phyloP scores from a whole-genome alignment of 2,329 filamentous ascomycete genomes.

The Epicoccum sorghinum region DNA sequence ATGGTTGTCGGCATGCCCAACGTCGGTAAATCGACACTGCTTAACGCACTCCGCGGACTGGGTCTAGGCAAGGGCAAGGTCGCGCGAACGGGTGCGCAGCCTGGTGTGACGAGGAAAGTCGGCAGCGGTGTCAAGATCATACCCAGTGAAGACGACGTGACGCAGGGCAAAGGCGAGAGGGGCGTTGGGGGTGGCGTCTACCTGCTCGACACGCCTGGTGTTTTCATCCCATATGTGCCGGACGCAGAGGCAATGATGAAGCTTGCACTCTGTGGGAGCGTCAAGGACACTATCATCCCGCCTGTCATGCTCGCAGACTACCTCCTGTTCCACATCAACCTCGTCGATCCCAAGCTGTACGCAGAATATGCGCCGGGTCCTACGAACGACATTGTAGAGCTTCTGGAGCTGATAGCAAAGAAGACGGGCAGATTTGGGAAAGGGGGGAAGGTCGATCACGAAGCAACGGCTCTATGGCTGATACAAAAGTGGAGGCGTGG shows the following conservation, averaged over 20 bases:
- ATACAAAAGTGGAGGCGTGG: constrained; percentile 84
- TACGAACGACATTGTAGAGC: constrained; percentile 81
- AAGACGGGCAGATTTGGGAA: constrained; percentile 78
- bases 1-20: constrained; percentile 98
- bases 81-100: constrained; percentile 81
- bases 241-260: constrained; percentile 91
- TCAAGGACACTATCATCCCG: constrained; percentile 86
- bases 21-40: constrained; percentile 91
- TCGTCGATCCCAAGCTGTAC: constrained; percentile 67
- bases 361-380: constrained; percentile 68
- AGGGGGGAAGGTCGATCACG: constrained; percentile 72
- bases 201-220: constrained; percentile 88
- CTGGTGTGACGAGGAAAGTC: constrained; percentile 88
- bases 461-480: constrained; percentile 78
- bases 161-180: constrained; percentile 16
- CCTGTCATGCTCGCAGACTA: constrained; percentile 85
- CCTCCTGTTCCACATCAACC: constrained; percentile 83
- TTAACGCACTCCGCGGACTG: constrained; percentile 78
- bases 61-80: constrained; percentile 74
- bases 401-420: constrained; percentile 73
- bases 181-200: constrained; percentile 68
- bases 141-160: constrained; percentile 54
- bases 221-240: constrained; percentile 91
- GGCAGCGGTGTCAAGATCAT: constrained; percentile 82
- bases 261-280: constrained; percentile 86